Evolutionary conservation across 176 grass and related monocot genomes (phyloP), one percentile per base, ranked within the genome.

Genomic region (Phyllostachys edulis): DNA sequence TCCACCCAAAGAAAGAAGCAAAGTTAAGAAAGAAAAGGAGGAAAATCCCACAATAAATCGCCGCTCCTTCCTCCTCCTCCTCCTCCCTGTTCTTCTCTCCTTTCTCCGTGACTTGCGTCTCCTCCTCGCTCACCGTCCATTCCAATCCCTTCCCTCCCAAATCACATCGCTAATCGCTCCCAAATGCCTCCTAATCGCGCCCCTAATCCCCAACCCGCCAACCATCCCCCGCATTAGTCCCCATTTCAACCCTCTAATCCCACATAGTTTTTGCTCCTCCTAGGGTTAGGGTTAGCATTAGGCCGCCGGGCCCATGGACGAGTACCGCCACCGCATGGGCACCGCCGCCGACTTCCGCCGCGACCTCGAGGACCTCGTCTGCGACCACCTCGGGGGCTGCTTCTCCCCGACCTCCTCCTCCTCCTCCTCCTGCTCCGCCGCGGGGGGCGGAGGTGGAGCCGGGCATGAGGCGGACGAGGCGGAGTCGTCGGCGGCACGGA

Each of bases 331-430:
- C 73, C 90, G 84, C 67, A 95, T 91, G 85, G 93, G 94, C 80
- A 88, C 74, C 80, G 80, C 92, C 67, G 89, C 90, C 67, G 86
- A 98, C 66, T 98, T 98, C 96, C 88, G 96, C 80, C 89, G 93
- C n/a, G 96, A 91, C 54, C 80, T 99, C 67, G 96, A 99, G 91
- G 93, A 99, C 89, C 91, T 99, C 76, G 96, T 99, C 77, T 92
- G 96, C 63, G 96, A 94, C 56, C 96, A 96, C 88, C 90, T 96
- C 86, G 96, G 94, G 20, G 96, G 83, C 0, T 99, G 96, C 88
- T 90, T 85, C 86, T 89, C 87, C 15, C 86, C 93, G 39, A 36
- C 88, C 0, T 91, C 96, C 5, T 90, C 96, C 15, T 93, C 90
- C n/a, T 79, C n/a, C n/a, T n/a, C 92, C 39, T 90, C 90, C 1